Conservation (phyloP, 176 grass and related monocot genomes). For the Olyra latifolia region DNA sequence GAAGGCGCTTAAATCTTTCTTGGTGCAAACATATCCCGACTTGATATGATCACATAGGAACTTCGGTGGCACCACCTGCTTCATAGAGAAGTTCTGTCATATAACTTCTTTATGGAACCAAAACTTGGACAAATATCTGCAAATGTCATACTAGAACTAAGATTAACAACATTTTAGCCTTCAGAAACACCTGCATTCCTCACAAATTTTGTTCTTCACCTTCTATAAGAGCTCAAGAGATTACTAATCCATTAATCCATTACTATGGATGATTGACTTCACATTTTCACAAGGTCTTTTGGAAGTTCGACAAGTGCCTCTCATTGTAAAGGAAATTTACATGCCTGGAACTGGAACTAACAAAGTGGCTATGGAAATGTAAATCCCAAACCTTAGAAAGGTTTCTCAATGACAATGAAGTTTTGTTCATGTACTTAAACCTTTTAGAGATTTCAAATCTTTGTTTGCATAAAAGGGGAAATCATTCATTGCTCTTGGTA, state of each 20-base stretch:
- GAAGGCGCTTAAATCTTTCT: background rate
- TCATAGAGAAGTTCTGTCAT: background rate
- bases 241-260: slow-evolving; percentile 6
- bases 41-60: slow-evolving; percentile 8
- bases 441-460: background rate
- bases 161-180: background rate
- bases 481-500: background rate
- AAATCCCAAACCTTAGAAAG: background rate
- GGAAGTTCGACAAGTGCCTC: background rate
- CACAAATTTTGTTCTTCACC: background rate
- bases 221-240: background rate
- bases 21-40: background rate
- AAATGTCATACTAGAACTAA: background rate
- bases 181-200: background rate
- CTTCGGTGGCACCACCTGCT: background rate
- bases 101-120: background rate
- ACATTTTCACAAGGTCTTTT: background rate
- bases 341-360: background rate
- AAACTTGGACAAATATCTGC: background rate
- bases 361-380: background rate
- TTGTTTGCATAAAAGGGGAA: background rate
- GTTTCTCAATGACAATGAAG: background rate
- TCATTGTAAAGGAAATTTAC: background rate
- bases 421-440: background rate
- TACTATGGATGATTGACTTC: background rate